Conservation (phyloP, 2,329 filamentous ascomycete species). For the Botryotinia globosa region DNA sequence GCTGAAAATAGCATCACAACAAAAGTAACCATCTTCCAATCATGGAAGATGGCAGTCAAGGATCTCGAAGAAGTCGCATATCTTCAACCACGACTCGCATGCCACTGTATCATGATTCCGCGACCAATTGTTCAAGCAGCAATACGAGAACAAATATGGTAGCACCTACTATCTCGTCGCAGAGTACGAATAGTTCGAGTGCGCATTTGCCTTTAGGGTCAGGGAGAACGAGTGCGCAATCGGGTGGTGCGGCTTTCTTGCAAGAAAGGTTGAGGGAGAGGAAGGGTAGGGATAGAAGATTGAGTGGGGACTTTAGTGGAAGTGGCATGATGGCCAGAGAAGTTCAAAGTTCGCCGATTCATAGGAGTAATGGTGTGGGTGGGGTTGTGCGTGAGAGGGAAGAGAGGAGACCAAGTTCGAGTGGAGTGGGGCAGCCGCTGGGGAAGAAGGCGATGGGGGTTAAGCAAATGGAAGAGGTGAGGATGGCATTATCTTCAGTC, state of each 20-base stretch:
- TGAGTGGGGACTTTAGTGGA: slow-evolving; percentile 29
- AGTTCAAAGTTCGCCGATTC: slow-evolving; percentile 37
- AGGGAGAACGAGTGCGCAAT: slow-evolving; percentile 21
- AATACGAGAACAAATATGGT: slow-evolving; percentile 29
- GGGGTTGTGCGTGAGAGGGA: slow-evolving; percentile 23
- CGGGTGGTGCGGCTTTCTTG: slow-evolving; percentile 32
- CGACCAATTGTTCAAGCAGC: slow-evolving; percentile 28
- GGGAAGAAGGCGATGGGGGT: slow-evolving; percentile 53
- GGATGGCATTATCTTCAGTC: slow-evolving; percentile 26
- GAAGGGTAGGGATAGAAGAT: slow-evolving; percentile 35
- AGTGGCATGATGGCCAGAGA: slow-evolving; percentile 24
- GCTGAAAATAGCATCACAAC: neutral
- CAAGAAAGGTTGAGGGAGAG: slow-evolving; percentile 39
- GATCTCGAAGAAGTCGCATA: slow-evolving; percentile 17
- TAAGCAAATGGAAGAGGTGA: slow-evolving; percentile 66
- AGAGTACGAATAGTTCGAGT: slow-evolving; percentile 23
- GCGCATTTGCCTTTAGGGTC: slow-evolving; percentile 22
- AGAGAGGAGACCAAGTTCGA: slow-evolving; percentile 36
- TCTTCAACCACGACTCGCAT: slow-evolving; percentile 20
- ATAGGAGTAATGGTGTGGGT: slow-evolving; percentile 13
- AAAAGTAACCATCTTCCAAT: slow-evolving; percentile 5
- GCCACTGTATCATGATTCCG: slow-evolving; percentile 13
- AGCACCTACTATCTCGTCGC: slow-evolving; percentile 25
- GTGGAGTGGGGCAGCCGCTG: slow-evolving; percentile 25
- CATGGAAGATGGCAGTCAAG: slow-evolving; percentile 21